Conservation (phyloP, 2,329 filamentous ascomycete genomes). For the Alternaria sp. region DNA sequence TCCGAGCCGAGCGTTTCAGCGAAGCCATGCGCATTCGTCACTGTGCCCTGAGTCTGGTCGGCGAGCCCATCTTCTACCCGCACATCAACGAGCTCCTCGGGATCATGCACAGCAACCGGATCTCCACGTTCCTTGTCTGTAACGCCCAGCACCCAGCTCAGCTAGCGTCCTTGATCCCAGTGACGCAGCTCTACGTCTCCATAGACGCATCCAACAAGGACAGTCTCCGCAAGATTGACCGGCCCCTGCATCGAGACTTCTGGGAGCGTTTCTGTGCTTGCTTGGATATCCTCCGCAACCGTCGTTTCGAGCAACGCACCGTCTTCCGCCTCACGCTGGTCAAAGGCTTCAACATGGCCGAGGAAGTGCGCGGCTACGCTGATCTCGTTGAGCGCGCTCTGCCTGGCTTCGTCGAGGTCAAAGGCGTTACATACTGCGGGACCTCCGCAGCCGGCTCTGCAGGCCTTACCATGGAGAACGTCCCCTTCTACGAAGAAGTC, state of each 20-base stretch:
- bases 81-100: conserved; percentile 91
- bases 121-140: conserved; percentile 94
- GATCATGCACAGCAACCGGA: conserved; percentile 84
- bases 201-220: conserved; percentile 95
- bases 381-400: conserved; percentile 85
- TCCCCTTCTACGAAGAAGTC: conserved; percentile 94
- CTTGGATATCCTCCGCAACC: conserved; percentile 85
- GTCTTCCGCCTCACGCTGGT: conserved; percentile 95
- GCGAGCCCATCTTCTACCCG: conserved; percentile 98
- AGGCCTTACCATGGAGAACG: conserved; percentile 95
- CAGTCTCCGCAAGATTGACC: conserved; percentile 84
- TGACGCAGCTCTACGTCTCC: conserved; percentile 95
- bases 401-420: conserved; percentile 93
- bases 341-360: conserved; percentile 97
- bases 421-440: conserved; percentile 96
- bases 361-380: conserved; percentile 90
- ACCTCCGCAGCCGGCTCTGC: conserved; percentile 84
- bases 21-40: conserved; percentile 94
- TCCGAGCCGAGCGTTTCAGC: conserved; percentile 87
- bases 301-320: conserved; percentile 85
- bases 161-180: conserved; percentile 79
- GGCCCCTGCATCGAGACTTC: conserved; percentile 92
- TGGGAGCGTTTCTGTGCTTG: conserved; percentile 96
- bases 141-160: conserved; percentile 97
- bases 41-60: conserved; percentile 89